phyloP scores from a whole-genome alignment of 345 rosid genomes.

The Camelina hispida region DNA sequence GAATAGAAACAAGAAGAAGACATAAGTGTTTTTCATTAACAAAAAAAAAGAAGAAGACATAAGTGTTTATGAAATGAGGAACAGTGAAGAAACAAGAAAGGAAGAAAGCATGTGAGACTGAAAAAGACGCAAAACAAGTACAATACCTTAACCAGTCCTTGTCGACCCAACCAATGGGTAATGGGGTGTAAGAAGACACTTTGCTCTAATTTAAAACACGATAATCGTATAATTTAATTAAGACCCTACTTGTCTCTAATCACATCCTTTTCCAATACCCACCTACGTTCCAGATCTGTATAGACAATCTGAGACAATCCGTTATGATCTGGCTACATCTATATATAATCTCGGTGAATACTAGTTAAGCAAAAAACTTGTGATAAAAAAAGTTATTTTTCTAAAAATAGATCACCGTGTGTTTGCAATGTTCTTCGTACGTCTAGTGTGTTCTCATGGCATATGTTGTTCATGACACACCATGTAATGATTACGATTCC shows the following conservation, averaged over 20 bases:
- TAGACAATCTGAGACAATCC: conserved; percentile 1
- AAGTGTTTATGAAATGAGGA: conserved; percentile 43
- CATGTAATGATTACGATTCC: background rate
- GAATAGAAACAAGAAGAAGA: conserved; percentile 35
- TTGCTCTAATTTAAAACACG: conserved; percentile 25
- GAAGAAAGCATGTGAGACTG: conserved; percentile 45
- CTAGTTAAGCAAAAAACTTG: background rate
- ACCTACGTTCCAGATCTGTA: conserved; percentile 20
- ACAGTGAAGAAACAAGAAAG: conserved; percentile 45
- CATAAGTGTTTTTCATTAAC: conserved; percentile 1
- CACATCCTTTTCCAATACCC: conserved; percentile 18
- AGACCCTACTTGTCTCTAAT: background rate
- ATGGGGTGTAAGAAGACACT: conserved; percentile 24
- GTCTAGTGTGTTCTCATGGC: too few species aligned
- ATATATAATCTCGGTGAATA: background rate
- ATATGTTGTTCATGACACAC: too few species aligned
- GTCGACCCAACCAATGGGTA: conserved; percentile 36
- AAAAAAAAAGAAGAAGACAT: conserved; percentile 13
- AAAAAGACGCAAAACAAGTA: conserved; percentile 40
- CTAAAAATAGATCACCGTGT: background rate
- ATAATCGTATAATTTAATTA: background rate
- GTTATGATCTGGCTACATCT: background rate
- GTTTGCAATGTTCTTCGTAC: background rate
- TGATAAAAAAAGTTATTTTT: background rate
- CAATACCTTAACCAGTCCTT: conserved; percentile 42